Evolutionary conservation across 2,329 filamentous ascomycete genomes (phyloP).

Genomic region (Talaromyces atroroseus): DNA sequence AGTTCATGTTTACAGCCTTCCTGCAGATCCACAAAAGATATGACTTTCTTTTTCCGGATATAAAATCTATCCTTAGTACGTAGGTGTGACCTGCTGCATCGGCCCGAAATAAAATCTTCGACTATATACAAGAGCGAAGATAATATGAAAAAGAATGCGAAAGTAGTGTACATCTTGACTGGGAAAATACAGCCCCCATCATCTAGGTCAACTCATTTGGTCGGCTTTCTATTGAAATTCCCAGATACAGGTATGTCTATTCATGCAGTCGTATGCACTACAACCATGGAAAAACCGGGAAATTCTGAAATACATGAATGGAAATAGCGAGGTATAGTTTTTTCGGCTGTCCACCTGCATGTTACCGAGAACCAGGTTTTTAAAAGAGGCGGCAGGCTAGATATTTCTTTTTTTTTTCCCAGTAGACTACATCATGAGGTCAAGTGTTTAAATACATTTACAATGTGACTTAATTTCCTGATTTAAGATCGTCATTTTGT

Average conservation of each 20-base stretch:
- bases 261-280: background rate
- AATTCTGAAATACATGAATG: background rate
- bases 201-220: background rate
- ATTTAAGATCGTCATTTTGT: background rate
- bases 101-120: background rate
- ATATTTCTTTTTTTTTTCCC: too few relatives aligned
- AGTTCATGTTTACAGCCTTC: background rate
- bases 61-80: background rate
- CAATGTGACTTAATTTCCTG: background rate
- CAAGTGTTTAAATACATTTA: too few relatives aligned
- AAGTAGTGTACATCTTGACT: background rate
- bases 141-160: background rate
- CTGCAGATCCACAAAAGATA: background rate
- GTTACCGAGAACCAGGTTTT: too few relatives aligned
- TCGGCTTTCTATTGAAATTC: background rate
- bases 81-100: background rate
- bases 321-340: background rate
- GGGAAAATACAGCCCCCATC: background rate
- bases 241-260: background rate
- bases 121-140: background rate
- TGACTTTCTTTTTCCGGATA: background rate
- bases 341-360: background rate
- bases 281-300: background rate
- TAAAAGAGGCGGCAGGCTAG: too few relatives aligned
- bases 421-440: too few relatives aligned